Base-by-base conservation (phyloP, 2,329 filamentous ascomycete species). In the Fusarium brachygibbosum region DNA sequence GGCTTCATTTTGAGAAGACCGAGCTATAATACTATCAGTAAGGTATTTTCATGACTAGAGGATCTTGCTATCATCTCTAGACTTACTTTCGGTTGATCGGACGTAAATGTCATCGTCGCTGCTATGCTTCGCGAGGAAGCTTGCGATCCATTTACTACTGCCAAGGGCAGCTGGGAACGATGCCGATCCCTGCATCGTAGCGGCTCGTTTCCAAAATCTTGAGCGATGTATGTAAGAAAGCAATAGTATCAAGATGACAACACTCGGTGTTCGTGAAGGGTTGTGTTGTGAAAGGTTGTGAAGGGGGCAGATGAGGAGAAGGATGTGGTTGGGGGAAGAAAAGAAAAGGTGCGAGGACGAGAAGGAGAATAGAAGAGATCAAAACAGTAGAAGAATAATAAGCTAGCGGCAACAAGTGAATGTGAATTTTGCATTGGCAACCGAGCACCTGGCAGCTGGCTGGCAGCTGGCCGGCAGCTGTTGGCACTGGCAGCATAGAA, bases 131-230 rank as follows among this genome's bases (percentile, higher is more conserved):
- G 34, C 35, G 1, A 68, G 23, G 14, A 68, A 49, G 6, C 35
- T 16, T 5, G 40, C 50, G n/a, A 54, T 40, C 58, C 67, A 68
- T 34, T 41, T 60, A 29, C 42, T 62, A 21, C 58, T 53, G 23
- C 58, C 58, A 7, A 70, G 50, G 19, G 53, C 52, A 31, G 64
- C 44, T 8, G 68, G 68, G 13, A 34, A 58, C 19, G 68, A 66
- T 29, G 49, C 38, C 10, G 68, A 69, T 8, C 55, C 29, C 34
- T 51, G 59, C 64, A 70, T 58, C 4, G 19, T 54, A 31, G 31
- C 46, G 6, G n/a, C 10, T 37, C 37, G 25, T 21, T n/a, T 56
- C 31, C 8, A 17, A 37, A 10, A 44, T 21, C 28, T 29, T 41
- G 19, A 29, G 21, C 4, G 14, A 35, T 19, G 17, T 21, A 10